Base-by-base conservation (phyloP, 148 eudicot genomes). In the Rhododendron vialii region DNA sequence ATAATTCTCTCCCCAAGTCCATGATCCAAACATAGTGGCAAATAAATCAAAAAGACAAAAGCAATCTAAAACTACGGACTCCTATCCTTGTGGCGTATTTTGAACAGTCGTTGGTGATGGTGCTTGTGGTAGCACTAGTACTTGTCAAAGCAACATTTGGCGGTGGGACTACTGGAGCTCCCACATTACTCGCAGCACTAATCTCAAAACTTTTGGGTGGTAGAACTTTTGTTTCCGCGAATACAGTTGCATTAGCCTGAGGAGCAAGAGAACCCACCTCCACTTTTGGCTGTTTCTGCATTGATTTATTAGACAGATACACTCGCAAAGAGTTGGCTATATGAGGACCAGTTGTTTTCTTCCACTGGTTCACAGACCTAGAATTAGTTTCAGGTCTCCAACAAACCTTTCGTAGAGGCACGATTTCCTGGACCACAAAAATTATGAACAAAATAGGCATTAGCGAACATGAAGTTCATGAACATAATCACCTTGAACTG, bases 341-440 rank as follows among this genome's bases (percentile, higher is more conserved):
- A 80, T 74, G 81, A 81, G 89, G 87, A 84, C 92, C 91, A 50
- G 84, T 74, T 71, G 75, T 84, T 38, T 81, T 86, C 83, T 90
- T 94, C 43, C 89, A 86, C 48, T 83, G 90, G 8, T 92, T 92
- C 65, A 78, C 84, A n/a, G 89, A 67, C 30, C 81, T 86, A 77
- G 92, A 77, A 61, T 87, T 90, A 38, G 98, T 96, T 87, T 96
- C 98, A 59, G 96, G 98, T 82, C 98, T 86, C 59, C 96, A 93
- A 51, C 98, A 93, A 30, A 96, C 86, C 91, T 96, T 96, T 83
- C 93, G 90, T 67, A 96, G 89, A 0, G 96, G 41, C 87, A 96
- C 95, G 69, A 96, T 93, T 91, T 96, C 98, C 98, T 96, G 84
- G 82, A 80, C 76, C 76, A 5, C 69, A 33, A 73, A 65, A 86